Conservation (phyloP, 352 stramenopile species). For the Phytopythium vexans region DNA sequence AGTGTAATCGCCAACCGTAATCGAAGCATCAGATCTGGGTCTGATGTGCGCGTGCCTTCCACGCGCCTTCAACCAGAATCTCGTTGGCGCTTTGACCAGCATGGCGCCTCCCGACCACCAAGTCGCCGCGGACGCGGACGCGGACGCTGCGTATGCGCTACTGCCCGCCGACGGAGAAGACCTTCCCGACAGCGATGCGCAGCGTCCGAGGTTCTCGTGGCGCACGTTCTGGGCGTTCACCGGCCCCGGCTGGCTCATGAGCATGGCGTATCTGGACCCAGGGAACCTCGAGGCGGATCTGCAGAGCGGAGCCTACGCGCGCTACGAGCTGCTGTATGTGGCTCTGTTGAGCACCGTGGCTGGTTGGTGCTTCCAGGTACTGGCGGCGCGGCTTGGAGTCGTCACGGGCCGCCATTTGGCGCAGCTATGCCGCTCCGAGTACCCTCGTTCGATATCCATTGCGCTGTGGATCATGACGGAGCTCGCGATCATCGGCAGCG, state of each 20-base stretch:
- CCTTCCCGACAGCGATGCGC: not conserved
- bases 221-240: slow-evolving; percentile 52
- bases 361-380: slow-evolving; percentile 84
- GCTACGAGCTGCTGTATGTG: slow-evolving; percentile 85
- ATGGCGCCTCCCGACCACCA: too few species aligned
- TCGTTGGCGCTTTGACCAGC: too few species aligned
- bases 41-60: too few species aligned
- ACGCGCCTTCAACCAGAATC: too few species aligned
- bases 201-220: slow-evolving; percentile 42
- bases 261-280: slow-evolving; percentile 90
- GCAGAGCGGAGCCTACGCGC: slow-evolving; percentile 81
- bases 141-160: not conserved
- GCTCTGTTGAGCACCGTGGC: slow-evolving; percentile 81
- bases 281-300: slow-evolving; percentile 92
- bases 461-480: slow-evolving; percentile 85
- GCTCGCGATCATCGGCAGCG: slow-evolving; percentile 84
- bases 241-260: slow-evolving; percentile 61
- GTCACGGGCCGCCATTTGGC: slow-evolving; percentile 83
- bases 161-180: not conserved
- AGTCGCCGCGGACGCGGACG: not conserved
- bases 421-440: slow-evolving; percentile 65
- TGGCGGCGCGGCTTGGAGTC: slow-evolving; percentile 85
- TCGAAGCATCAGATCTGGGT: too few species aligned
- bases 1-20: too few species aligned
- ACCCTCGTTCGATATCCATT: slow-evolving; percentile 45